phyloP scores from a whole-genome alignment of 1,139 yeast species.

The Hemisphaericaspora lyxosophila region DNA sequence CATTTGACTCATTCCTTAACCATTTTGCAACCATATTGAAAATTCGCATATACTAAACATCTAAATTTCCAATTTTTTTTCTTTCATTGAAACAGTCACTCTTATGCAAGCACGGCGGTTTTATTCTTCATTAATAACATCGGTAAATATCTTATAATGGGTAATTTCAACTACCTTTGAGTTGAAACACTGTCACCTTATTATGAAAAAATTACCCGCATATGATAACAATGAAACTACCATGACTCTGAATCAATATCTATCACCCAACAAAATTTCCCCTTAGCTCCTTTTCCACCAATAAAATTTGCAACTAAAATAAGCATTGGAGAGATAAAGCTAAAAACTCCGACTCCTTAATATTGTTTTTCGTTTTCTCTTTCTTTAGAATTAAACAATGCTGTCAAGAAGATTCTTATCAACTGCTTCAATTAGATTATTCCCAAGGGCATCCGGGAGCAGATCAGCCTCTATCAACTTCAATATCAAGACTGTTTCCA shows the following conservation, averaged over 20 bases:
- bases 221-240: too few relatives aligned
- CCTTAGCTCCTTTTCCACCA: background rate
- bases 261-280: background rate
- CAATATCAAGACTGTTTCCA: conserved; percentile 3
- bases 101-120: too few relatives aligned
- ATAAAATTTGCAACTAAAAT: conserved; percentile 1
- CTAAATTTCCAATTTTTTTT: too few relatives aligned
- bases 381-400: background rate
- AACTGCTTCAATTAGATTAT: background rate
- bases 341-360: too few relatives aligned
- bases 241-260: conserved; percentile 2
- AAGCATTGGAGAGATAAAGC: too few relatives aligned
- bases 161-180: too few relatives aligned
- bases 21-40: background rate
- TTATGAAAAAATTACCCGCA: too few relatives aligned
- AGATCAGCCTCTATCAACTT: conserved; percentile 4
- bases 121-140: too few relatives aligned
- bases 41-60: too few relatives aligned
- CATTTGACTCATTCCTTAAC: conserved; percentile 2
- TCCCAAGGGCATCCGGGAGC: background rate
- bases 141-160: too few relatives aligned
- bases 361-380: background rate
- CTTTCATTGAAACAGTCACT: too few relatives aligned
- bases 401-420: conserved; percentile 3
- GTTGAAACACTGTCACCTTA: too few relatives aligned